phyloP scores from a whole-genome alignment of 176 grass and related monocot species.

The Poa annua region DNA sequence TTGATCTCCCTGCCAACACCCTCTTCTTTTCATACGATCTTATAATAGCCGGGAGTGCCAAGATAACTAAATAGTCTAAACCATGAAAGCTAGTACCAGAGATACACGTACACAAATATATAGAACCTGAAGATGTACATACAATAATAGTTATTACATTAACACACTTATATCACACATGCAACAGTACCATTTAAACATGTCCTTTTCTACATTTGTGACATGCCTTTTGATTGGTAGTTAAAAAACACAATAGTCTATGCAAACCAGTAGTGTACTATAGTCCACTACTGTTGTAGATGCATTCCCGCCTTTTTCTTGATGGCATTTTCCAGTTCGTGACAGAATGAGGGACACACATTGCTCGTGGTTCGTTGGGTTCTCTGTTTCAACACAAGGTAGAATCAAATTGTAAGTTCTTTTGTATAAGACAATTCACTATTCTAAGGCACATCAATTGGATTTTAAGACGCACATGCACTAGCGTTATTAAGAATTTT shows the following conservation, averaged over 20 bases:
- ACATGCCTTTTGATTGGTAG: neutral
- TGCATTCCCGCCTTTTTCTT: slow-evolving; percentile 31
- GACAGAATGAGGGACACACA: slow-evolving; percentile 38
- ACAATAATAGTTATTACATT: neutral
- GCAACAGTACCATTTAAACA: neutral
- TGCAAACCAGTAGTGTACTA: neutral
- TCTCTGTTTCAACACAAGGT: slow-evolving; percentile 41
- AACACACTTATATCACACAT: neutral
- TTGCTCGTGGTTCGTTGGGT: slow-evolving; percentile 34
- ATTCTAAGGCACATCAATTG: neutral
- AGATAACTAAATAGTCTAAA: no score
- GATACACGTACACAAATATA: neutral
- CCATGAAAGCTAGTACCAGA: no score
- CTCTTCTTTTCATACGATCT: no score
- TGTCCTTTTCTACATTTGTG: neutral
- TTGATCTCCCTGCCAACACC: no score
- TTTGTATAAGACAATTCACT: neutral
- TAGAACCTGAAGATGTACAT: neutral
- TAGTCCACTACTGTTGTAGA: neutral
- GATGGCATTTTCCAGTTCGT: slow-evolving; percentile 40
- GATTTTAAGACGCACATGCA: neutral
- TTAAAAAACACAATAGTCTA: neutral
- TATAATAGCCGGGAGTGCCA: no score
- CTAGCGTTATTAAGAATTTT: neutral
- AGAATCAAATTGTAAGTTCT: neutral